Evolutionary conservation across 495 filamentous ascomycete genomes (phyloP).

Genomic region (Rhypophila decipiens): DNA sequence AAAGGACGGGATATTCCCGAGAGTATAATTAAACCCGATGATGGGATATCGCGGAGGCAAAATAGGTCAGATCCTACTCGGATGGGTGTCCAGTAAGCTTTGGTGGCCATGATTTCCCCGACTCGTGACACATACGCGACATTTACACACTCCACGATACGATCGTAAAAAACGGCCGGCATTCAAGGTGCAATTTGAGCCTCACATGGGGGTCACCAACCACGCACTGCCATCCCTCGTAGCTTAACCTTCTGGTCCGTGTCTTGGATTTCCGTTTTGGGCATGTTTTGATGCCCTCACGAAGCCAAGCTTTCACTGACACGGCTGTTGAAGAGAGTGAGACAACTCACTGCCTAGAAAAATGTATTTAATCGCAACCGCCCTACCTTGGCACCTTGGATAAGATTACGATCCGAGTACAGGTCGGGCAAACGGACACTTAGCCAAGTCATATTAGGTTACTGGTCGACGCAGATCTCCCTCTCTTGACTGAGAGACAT

Average conservation of each 20-base stretch:
- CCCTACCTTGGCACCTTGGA: slow-evolving; percentile 27
- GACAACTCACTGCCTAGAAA: slow-evolving; percentile 25
- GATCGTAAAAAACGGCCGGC: too few species aligned
- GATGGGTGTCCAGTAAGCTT: too few species aligned
- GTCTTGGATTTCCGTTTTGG: slow-evolving; percentile 10
- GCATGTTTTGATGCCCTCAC: slow-evolving; percentile 5
- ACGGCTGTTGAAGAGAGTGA: slow-evolving; percentile 7
- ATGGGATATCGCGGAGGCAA: too few species aligned
- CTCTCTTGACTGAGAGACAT: not conserved
- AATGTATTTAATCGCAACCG: slow-evolving; percentile 16
- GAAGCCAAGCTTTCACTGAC: slow-evolving; percentile 3
- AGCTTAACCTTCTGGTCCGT: not conserved
- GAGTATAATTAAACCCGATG: too few species aligned
- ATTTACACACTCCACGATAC: not conserved
- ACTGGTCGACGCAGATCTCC: not conserved
- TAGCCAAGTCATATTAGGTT: not conserved
- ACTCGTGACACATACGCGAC: slow-evolving; percentile 5
- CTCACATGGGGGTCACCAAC: slow-evolving; percentile 6
- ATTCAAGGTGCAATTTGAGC: slow-evolving; percentile 6
- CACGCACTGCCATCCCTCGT: not conserved
- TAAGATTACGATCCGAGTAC: slow-evolving; percentile 22
- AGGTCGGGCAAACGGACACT: slow-evolving; percentile 13
- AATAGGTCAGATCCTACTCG: too few species aligned
- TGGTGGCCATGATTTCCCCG: slow-evolving; percentile 8
- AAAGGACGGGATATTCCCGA: too few species aligned